Conservation (phyloP, 129 eudicot genomes). For the Rutidosis leptorrhynchoides region DNA sequence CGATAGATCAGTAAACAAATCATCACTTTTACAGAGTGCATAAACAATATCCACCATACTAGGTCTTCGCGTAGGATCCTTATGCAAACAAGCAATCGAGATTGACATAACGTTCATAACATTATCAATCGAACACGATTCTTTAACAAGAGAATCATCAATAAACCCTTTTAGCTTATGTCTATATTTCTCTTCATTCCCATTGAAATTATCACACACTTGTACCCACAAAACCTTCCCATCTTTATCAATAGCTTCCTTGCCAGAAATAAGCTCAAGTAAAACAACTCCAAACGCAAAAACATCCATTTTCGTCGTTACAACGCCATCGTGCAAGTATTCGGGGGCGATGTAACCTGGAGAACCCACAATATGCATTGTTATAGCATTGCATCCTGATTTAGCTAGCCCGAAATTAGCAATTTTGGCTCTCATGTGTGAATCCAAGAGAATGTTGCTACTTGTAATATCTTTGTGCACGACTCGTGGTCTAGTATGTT, state of each 20-base stretch:
- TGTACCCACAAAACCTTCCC: constrained; percentile 70
- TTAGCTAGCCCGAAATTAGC: constrained; percentile 94
- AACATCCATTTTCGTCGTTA: constrained; percentile 85
- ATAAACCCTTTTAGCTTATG: constrained; percentile 49
- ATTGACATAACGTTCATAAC: constrained; percentile 60
- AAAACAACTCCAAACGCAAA: constrained; percentile 83
- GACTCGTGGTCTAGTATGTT: constrained; percentile 84
- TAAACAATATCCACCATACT: constrained; percentile 92
- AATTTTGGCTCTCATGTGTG: constrained; percentile 82
- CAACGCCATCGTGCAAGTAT: constrained; percentile 67
- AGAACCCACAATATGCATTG: constrained; percentile 92
- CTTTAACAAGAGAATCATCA: constrained; percentile 46
- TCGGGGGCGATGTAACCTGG: constrained; percentile 92
- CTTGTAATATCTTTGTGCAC: constrained; percentile 93
- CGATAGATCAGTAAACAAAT: constrained; percentile 58
- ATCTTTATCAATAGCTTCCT: constrained; percentile 54
- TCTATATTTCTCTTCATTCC: constrained; percentile 36
- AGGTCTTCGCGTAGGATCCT: constrained; percentile 67
- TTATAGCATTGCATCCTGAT: constrained; percentile 95
- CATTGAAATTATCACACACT: constrained; percentile 41
- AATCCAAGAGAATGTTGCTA: constrained; percentile 82
- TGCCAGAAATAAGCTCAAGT: constrained; percentile 74
- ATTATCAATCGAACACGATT: constrained; percentile 44
- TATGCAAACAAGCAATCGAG: constrained; percentile 65
- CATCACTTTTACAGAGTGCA: constrained; percentile 79